These are phyloP conservation scores for Lasiosphaeriaceae sp. DNA, from an alignment of 495 filamentous ascomycete genomes.

Conservation along the genomic window DNA sequence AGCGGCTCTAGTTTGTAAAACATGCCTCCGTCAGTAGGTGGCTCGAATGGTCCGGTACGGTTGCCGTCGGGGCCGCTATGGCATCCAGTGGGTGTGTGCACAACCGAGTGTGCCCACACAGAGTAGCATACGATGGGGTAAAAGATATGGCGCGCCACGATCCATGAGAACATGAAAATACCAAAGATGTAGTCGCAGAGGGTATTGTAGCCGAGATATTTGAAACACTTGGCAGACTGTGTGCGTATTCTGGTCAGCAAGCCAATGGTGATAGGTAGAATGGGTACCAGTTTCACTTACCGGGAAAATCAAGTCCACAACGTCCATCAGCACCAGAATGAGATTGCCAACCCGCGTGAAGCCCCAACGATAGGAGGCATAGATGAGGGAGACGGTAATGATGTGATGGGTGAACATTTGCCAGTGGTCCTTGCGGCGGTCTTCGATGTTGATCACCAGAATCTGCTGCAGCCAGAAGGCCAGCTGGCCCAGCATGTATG, in stretches of 20 bases:
- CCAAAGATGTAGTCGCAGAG: conserved; percentile 83
- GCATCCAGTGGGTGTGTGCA: conserved; percentile 63
- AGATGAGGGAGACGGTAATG: conserved; percentile 77
- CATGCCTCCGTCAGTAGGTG: conserved; percentile 54
- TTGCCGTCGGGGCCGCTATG: conserved; percentile 53
- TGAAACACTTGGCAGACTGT: conserved; percentile 89
- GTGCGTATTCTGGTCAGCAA: conserved; percentile 2
- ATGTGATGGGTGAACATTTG: conserved; percentile 97
- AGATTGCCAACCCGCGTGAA: conserved; percentile 84
- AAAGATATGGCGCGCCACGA: conserved; percentile 75
- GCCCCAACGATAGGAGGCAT: conserved; percentile 75
- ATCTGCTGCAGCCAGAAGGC: conserved; percentile 95
- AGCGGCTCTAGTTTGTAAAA: conserved; percentile 67
- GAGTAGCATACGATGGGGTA: conserved; percentile 78
- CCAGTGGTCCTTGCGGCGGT: conserved; percentile 86
- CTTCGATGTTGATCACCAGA: conserved; percentile 88
- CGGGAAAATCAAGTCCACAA: conserved; percentile 83
- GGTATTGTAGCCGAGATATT: conserved; percentile 72
- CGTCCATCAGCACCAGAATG: conserved; percentile 88
- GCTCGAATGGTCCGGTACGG: conserved; percentile 48
- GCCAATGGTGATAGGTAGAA: not conserved
- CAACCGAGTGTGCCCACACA: conserved; percentile 66
- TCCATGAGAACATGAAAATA: conserved; percentile 82
- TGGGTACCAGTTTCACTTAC: conserved; percentile 50
- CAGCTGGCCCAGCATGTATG: conserved; percentile 87